Base-by-base conservation (phyloP, 2,329 filamentous ascomycete species). In the Periglandula ipomoeae region DNA sequence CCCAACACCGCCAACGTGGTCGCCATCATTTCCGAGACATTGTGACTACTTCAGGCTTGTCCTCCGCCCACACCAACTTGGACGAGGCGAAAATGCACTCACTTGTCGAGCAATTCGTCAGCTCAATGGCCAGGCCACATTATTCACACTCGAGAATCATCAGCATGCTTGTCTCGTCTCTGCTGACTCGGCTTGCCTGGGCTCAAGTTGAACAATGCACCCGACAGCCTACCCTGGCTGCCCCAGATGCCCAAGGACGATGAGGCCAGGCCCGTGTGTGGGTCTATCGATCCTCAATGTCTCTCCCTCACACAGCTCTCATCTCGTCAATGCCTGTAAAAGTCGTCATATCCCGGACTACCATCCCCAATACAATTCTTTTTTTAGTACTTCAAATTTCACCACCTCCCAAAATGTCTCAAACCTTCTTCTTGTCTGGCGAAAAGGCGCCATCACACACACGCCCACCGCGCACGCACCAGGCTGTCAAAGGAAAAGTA, bases 381-480 rank as follows among this genome's bases (percentile, higher is more conserved):
- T 49, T 48, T 49, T 49, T 49, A 49, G 47, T 19, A 45, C 24
- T 23, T 40, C 47, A 47, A n/a, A 50, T 47, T 44, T 50, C 48
- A 50, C 22, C 40, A 26, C 34, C 17, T 39, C 26, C n/a, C 11
- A 26, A 35, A 13, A 40, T 50, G 48, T 47, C 48, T 50, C 40
- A 50, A 40, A 34, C n/a, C 30, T 32, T 5, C 19, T 6, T 27
- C n/a, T n/a, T 32, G 30, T 32, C 6, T 32, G 9, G 30, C 30
- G 30, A 13, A 32, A 32, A 32, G 30, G 11, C 11, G 30, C 26
- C 24, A 40, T 45, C 23, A 40, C 24, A 35, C 47, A 44, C 41
- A 23, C 20, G 30, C 30, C 7, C 9, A 35, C 26, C 30, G 30
- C 20, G 7, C 43, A 24, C 30, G 42, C 9, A 22, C 30, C 9